Conservation (phyloP, 768 basidiomycete genomes). For the Russula foetens region DNA sequence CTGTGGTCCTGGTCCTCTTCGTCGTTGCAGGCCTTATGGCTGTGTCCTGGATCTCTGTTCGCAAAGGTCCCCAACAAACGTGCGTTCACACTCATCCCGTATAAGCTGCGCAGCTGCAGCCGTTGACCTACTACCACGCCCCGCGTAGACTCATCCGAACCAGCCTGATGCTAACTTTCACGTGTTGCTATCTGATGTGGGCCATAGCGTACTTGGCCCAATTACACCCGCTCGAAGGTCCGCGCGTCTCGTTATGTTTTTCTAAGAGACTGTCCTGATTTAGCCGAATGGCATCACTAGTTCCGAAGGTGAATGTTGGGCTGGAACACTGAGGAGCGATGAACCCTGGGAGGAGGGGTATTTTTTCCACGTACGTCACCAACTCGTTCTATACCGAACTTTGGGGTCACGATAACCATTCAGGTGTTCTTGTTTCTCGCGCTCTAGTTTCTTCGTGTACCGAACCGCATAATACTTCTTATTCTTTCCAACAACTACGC, state of each 20-base stretch:
- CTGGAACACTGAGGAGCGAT: constrained; percentile 7
- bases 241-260: constrained; percentile 21
- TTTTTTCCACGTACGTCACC: not conserved
- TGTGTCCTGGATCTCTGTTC: constrained; percentile 57
- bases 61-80: constrained; percentile 89
- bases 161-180: constrained; percentile 64
- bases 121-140: not conserved
- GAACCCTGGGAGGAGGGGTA: not conserved
- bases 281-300: not conserved
- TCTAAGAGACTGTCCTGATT: not conserved
- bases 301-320: constrained; percentile 20
- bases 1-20: constrained; percentile 59
- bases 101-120: not conserved
- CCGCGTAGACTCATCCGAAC: constrained; percentile 69
- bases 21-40: constrained; percentile 58
- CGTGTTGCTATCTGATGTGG: constrained; percentile 93
- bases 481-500: no score
- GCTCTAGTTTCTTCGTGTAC: not conserved
- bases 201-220: constrained; percentile 96
- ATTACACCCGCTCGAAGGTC: constrained; percentile 83
- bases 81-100: constrained; percentile 32
- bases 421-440: not conserved
- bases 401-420: not conserved
- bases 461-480: not conserved
- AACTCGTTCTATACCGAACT: not conserved